Evolutionary conservation across 345 rosid species (phyloP).

Genomic region (Populus tremula): DNA sequence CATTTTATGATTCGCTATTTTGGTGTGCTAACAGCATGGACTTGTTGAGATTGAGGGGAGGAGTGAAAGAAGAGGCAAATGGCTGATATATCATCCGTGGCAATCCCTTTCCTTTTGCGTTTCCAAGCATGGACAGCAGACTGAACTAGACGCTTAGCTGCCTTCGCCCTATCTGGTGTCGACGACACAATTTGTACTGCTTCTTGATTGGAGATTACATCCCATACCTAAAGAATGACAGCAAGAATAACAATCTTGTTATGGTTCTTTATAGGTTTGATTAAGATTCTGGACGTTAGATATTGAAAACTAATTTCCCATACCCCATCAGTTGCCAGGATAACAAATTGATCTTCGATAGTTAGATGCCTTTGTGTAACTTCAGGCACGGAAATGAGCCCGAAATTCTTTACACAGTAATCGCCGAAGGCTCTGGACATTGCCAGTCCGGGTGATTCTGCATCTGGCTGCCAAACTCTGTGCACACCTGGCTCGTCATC

Average conservation of each 20-base stretch:
- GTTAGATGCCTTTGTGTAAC: constrained; percentile 75
- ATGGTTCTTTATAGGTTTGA: neutral
- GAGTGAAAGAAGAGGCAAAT: constrained; percentile 81
- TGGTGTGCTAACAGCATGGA: constrained; percentile 10
- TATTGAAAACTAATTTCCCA: neutral
- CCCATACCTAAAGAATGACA: constrained; percentile 65
- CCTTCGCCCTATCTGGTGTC: constrained; percentile 47
- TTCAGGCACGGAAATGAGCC: constrained; percentile 84
- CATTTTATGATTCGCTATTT: constrained; percentile 15
- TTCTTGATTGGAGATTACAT: constrained; percentile 81
- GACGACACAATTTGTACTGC: constrained; percentile 74
- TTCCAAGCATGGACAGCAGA: constrained; percentile 70
- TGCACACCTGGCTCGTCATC: constrained; percentile 89
- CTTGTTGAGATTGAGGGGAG: constrained; percentile 23
- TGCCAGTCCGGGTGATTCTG: constrained; percentile 79
- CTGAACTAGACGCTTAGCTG: constrained; percentile 66
- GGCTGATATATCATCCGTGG: constrained; percentile 91
- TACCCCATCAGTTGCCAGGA: constrained; percentile 94
- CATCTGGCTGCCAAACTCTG: constrained; percentile 82
- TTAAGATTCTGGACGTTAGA: too few relatives aligned
- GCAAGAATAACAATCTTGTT: neutral
- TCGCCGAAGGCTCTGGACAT: constrained; percentile 99
- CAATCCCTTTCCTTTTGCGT: constrained; percentile 66
- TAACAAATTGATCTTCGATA: constrained; percentile 65
- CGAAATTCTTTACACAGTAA: constrained; percentile 74